Evolutionary conservation across 495 filamentous ascomycete genomes (phyloP).

Genomic region (Penicillium cataractarum): DNA sequence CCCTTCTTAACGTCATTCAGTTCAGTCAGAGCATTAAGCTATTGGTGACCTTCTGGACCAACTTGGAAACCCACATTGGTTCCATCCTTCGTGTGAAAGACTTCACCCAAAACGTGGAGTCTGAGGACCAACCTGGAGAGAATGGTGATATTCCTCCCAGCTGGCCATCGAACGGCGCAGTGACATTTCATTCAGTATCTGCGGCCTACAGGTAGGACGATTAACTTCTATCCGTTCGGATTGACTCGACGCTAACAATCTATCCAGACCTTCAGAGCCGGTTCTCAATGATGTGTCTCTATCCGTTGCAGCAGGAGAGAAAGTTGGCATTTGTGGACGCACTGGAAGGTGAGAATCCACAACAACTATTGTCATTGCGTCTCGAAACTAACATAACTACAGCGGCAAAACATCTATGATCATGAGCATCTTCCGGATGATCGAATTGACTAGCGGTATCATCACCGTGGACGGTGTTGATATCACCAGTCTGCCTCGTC

Average conservation of each 20-base stretch:
- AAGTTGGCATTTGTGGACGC: conserved; percentile 57
- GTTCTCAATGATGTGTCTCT: conserved; percentile 56
- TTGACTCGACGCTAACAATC: conserved; percentile 13
- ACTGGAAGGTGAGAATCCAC: conserved; percentile 44
- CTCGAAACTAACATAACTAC: conserved; percentile 3
- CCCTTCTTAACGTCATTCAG: conserved; percentile 59
- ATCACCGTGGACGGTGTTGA: conserved; percentile 54
- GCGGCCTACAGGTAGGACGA: conserved; percentile 46
- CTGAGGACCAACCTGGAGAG: conserved; percentile 52
- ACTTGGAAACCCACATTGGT: conserved; percentile 60
- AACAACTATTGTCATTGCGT: background rate
- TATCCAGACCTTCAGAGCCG: conserved; percentile 37
- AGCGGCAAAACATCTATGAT: conserved; percentile 56
- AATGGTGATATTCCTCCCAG: conserved; percentile 40
- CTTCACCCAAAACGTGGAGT: conserved; percentile 52
- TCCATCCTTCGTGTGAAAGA: conserved; percentile 61
- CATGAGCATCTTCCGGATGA: conserved; percentile 58
- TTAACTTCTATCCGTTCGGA: background rate
- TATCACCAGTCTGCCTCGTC: conserved; percentile 49
- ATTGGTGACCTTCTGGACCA: conserved; percentile 59
- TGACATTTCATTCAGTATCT: conserved; percentile 51
- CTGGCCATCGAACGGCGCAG: conserved; percentile 55
- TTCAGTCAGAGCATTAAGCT: conserved; percentile 57
- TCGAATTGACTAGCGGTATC: conserved; percentile 46
- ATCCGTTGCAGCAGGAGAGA: conserved; percentile 56